Evolutionary conservation across 2,329 filamentous ascomycete genomes (phyloP).

Genomic region (Botryotinia convoluta): DNA sequence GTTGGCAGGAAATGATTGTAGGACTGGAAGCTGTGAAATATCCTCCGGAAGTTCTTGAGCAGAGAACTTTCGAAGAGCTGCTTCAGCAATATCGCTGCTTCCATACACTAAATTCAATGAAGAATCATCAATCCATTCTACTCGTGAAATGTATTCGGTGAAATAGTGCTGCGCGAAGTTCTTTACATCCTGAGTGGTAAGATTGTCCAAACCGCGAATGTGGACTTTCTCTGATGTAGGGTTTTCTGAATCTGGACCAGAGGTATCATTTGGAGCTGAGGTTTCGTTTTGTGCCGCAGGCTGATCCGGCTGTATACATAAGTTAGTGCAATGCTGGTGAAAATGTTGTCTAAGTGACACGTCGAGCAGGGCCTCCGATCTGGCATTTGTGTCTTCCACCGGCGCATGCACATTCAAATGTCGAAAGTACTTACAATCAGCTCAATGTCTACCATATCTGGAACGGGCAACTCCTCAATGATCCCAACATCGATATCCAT

Average conservation of each 20-base stretch:
- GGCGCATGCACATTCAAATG: background rate
- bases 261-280: conserved; percentile 32
- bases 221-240: conserved; percentile 47
- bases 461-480: conserved; percentile 39
- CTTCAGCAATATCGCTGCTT: conserved; percentile 50
- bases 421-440: conserved; percentile 12
- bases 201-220: conserved; percentile 75
- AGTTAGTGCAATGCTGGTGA: background rate
- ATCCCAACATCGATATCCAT: conserved; percentile 68
- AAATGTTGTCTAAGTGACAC: background rate
- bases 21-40: conserved; percentile 52
- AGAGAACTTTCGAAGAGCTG: conserved; percentile 55
- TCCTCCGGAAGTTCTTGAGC: conserved; percentile 48
- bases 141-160: conserved; percentile 53
- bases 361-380: background rate
- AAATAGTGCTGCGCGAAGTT: conserved; percentile 71
- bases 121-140: conserved; percentile 95
- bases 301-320: conserved; percentile 22
- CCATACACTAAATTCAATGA: conserved; percentile 84
- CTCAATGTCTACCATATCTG: conserved; percentile 19
- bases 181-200: conserved; percentile 78
- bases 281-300: conserved; percentile 26
- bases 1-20: conserved; percentile 70
- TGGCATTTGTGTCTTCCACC: background rate
- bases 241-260: conserved; percentile 29